Evolutionary conservation across 805 yeast genomes (phyloP).

Genomic region (Pichia sporocuriosa): DNA sequence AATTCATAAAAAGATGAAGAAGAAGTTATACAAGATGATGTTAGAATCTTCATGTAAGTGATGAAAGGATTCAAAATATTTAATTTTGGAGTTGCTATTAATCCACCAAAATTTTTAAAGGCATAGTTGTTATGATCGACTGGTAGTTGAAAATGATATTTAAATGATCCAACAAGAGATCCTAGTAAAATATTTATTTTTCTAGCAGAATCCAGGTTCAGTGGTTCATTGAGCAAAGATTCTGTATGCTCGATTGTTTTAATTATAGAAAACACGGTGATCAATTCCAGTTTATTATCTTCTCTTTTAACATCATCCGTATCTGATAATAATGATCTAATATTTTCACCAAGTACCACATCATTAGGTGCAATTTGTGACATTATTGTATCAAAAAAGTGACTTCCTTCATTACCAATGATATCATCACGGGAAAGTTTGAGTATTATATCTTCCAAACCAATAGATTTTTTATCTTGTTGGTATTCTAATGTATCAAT

Average conservation of each 20-base stretch:
- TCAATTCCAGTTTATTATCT: constrained; percentile 21
- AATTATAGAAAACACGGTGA: constrained; percentile 22
- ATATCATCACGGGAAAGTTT: too few species aligned
- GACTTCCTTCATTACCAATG: too few species aligned
- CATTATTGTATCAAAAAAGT: too few species aligned
- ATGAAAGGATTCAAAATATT: constrained; percentile 14
- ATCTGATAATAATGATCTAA: neutral
- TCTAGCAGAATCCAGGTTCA: constrained; percentile 13
- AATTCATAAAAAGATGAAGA: constrained; percentile 7
- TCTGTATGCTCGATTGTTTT: constrained; percentile 16
- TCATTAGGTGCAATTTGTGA: too few species aligned
- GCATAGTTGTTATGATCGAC: constrained; percentile 19
- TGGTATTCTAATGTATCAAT: too few species aligned
- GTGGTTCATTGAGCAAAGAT: constrained; percentile 6
- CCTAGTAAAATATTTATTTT: constrained; percentile 14
- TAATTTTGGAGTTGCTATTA: constrained; percentile 11
- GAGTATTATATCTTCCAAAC: too few species aligned
- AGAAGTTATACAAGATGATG: too few species aligned
- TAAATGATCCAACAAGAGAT: constrained; percentile 18
- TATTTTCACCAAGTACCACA: too few species aligned
- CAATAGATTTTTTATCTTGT: too few species aligned
- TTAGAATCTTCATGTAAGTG: constrained; percentile 10
- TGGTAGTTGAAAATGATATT: constrained; percentile 25
- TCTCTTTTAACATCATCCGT: constrained; percentile 2
- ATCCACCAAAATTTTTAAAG: constrained; percentile 22